Conservation (phyloP, 768 basidiomycete species). For the Mycena indigotica region DNA sequence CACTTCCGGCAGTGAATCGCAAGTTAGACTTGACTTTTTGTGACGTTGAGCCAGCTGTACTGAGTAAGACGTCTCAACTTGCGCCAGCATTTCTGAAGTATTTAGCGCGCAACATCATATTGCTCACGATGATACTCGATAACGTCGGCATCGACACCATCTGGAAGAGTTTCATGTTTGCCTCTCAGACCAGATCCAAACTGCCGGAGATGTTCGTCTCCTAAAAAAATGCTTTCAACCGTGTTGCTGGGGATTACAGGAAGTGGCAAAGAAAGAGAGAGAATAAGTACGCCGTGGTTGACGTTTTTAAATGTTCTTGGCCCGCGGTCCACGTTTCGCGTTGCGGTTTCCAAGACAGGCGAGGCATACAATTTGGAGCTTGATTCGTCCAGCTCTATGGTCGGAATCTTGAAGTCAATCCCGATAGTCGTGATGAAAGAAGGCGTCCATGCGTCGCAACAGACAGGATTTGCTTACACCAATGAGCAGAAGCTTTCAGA, state of each 20-base stretch:
- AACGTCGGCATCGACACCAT: constrained; percentile 24
- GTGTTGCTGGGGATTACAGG: too few relatives aligned
- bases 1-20: constrained; percentile 20
- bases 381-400: constrained; percentile 96
- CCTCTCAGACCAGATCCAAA: too few relatives aligned
- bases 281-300: constrained; percentile 91
- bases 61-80: constrained; percentile 34
- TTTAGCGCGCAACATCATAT: constrained; percentile 49
- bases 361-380: constrained; percentile 89
- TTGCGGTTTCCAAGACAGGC: constrained; percentile 7
- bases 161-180: too few relatives aligned
- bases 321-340: constrained; percentile 60
- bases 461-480: constrained; percentile 97
- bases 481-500: constrained; percentile 73
- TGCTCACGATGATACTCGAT: constrained; percentile 46
- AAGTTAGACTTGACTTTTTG: constrained; percentile 52
- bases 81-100: background rate
- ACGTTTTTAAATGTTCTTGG: constrained; percentile 98
- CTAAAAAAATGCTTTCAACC: too few relatives aligned
- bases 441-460: constrained; percentile 39
- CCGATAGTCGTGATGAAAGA: constrained; percentile 45
- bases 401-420: constrained; percentile 98
- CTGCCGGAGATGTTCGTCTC: too few relatives aligned
- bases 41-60: constrained; percentile 48
- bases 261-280: too few relatives aligned